Conservation (phyloP, 2,329 filamentous ascomycete genomes). For the Sporothrix globosa region DNA sequence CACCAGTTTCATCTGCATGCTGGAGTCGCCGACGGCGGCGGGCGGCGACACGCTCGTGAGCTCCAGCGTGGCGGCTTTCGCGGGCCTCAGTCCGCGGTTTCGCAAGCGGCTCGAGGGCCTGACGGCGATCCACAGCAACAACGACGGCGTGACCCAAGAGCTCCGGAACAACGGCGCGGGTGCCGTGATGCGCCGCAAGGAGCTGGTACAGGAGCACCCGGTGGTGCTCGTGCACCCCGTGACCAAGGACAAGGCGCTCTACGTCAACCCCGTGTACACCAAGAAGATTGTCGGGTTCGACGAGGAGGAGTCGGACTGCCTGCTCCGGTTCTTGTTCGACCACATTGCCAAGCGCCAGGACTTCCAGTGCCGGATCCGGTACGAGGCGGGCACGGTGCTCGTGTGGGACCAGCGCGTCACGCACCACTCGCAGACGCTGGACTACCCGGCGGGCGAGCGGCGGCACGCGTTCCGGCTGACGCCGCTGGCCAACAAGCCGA, state of each 20-base stretch:
- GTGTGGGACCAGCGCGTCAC: slow-evolving; percentile 29
- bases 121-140: slow-evolving; percentile 28
- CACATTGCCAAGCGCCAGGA: slow-evolving; percentile 30
- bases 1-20: slow-evolving; percentile 28
- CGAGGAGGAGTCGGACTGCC: slow-evolving; percentile 75
- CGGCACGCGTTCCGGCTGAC: slow-evolving; percentile 28
- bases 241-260: slow-evolving; percentile 82
- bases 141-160: slow-evolving; percentile 26
- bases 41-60: slow-evolving; percentile 27
- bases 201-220: slow-evolving; percentile 71
- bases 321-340: slow-evolving; percentile 17
- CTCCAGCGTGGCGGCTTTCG: slow-evolving; percentile 26
- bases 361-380: slow-evolving; percentile 27
- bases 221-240: slow-evolving; percentile 81
- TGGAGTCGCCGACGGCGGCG: slow-evolving; percentile 26
- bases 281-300: slow-evolving; percentile 75
- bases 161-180: slow-evolving; percentile 21
- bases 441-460: slow-evolving; percentile 27
- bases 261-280: slow-evolving; percentile 64
- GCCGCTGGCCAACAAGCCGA: slow-evolving; percentile 27
- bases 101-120: slow-evolving; percentile 29
- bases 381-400: slow-evolving; percentile 29
- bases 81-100: slow-evolving; percentile 26
- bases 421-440: slow-evolving; percentile 28
- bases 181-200: slow-evolving; percentile 29